These are phyloP conservation scores for Obba rivulosa DNA, from an alignment of 768 basidiomycete species.

Conservation along the genomic window DNA sequence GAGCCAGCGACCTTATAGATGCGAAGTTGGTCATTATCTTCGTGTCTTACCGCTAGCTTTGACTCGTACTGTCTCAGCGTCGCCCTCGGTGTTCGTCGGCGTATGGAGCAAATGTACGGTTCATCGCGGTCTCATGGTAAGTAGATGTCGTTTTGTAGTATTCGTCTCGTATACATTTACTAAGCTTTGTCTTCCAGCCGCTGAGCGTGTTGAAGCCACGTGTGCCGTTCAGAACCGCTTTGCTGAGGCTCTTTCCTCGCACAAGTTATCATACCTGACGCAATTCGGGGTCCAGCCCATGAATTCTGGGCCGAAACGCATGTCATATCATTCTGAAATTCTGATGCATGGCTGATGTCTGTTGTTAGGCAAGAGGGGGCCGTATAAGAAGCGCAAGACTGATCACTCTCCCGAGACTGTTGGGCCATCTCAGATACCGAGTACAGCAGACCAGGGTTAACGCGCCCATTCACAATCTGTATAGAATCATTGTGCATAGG, in stretches of 20 bases:
- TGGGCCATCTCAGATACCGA: too few relatives aligned
- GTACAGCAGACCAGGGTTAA: too few relatives aligned
- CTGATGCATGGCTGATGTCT: too few relatives aligned
- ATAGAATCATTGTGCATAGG: too few relatives aligned
- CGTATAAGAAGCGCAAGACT: conserved; percentile 10
- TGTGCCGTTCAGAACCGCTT: neutral
- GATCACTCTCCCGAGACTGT: too few relatives aligned
- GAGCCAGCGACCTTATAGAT: conserved; percentile 32
- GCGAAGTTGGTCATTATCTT: conserved; percentile 15
- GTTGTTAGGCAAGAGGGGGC: conserved; percentile 7
- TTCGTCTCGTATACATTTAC: too few relatives aligned
- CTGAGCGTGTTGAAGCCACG: neutral
- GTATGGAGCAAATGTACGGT: conserved; percentile 11
- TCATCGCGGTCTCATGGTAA: conserved; percentile 5
- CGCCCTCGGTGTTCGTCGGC: conserved; percentile 6
- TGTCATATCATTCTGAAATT: neutral
- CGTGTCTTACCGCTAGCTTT: neutral
- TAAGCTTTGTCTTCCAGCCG: neutral
- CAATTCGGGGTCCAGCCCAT: conserved; percentile 3
- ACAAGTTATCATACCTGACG: conserved; percentile 11
- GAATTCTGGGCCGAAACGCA: conserved; percentile 8
- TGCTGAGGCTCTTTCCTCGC: neutral
- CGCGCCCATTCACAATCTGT: too few relatives aligned
- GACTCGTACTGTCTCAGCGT: conserved; percentile 1
- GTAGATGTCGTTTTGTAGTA: neutral